A percentile compares a stretch with the other conserved stretches of the same genome.
phyloP scores from a whole-genome alignment of 345 rosid species.

The sweet orange (Citrus sinensis) region DVS_A1.0 CM039165.1:29684501-29685000 shows the following conservation, averaged over 20 bases:
- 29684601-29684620: background rate
- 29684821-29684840: constrained; percentile 96
- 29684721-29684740: constrained; percentile 63
- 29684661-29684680: background rate
- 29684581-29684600: background rate
- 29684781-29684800: constrained; percentile 97
- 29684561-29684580: background rate
- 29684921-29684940: background rate
- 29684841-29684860: constrained; percentile 76
- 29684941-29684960: background rate
- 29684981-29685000: background rate
- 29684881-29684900: background rate
- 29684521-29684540: background rate
- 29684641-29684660: background rate
- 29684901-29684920: no score
- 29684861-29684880: constrained; percentile 67
- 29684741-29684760: constrained; percentile 91
- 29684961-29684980: background rate
- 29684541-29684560: background rate
- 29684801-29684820: constrained; percentile 97
- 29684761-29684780: constrained; percentile 95
- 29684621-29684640: background rate
- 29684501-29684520: background rate
- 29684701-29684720: background rate
- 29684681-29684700: background rate